Evolutionary conservation across 2,329 filamentous ascomycete genomes (phyloP), one percentile per base, ranked within the genome.

Genomic region (Taxawa tesnikishii): DNA sequence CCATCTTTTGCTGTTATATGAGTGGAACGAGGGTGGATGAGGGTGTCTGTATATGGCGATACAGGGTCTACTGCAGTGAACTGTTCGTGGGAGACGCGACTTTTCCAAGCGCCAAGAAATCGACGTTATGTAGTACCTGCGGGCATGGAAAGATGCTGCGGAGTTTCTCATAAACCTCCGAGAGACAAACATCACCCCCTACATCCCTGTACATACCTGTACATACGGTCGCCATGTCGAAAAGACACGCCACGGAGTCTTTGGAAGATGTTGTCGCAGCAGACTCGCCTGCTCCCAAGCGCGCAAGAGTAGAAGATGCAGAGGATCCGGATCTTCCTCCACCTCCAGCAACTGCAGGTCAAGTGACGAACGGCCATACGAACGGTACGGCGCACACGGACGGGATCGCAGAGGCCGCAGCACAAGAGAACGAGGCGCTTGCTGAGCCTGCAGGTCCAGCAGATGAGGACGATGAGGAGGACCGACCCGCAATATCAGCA

Each of bases 241-340:
- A 67, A 45, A 54, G 64, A 49, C 56, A 49, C 26, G 64, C 64
- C 14, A 50, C 58, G 29, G 60, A 61, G 32, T 48, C 58, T 23
- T 51, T 67, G 27, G 63, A 67, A 41, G 50, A 58, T 27, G 39
- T 50, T 15, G 38, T 49, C 29, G 49, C 53, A 29, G 48, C 44
- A 32, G 54, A 56, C 6, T 67, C 63, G n/a, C 64, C 64, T 14
- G 58, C 58, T 31, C 56, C 60, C 14, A 68, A 68, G 48, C 59
- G 59, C 38, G 53, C 58, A 34, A 54, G 58, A 29, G 56, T 67
- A 15, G 59, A 65, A 26, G 55, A 63, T 40, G 55, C 49, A 15
- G 49, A 50, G 6, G 57, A 62, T 42, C 29, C 26, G 29, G 29
- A 49, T 38, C 33, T 44, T 4, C 40, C 45, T 31, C 40, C 43